These are phyloP conservation scores for Lepidium sativum DNA, from an alignment of 345 rosid genomes.

Conservation along the genomic window DNA sequence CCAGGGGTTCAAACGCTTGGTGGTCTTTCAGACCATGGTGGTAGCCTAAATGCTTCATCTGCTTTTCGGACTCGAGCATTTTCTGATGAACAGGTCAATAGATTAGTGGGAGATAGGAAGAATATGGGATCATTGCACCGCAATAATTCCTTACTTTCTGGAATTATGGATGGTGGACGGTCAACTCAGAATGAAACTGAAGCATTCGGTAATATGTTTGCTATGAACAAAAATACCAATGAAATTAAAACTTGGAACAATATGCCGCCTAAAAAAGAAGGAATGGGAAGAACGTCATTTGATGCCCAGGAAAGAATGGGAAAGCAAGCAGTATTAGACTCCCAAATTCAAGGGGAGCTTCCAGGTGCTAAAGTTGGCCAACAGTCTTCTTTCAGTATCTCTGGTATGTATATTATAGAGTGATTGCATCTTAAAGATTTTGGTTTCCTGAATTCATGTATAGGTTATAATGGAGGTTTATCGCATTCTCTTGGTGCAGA, in stretches of 20 bases:
- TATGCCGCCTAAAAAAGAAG: conserved; percentile 26
- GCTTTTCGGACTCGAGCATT: conserved; percentile 14
- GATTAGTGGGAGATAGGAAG: conserved; percentile 23
- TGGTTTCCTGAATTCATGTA: neutral
- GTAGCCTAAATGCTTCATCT: conserved; percentile 14
- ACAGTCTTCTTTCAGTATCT: conserved; percentile 26
- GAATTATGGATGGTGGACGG: conserved; percentile 26
- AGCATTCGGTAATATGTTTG: conserved; percentile 18
- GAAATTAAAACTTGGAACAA: conserved; percentile 27
- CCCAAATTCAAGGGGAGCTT: conserved; percentile 24
- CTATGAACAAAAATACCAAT: conserved; percentile 22
- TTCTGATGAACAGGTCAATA: conserved; percentile 19
- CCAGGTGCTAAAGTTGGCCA: conserved; percentile 25
- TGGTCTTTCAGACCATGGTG: conserved; percentile 29
- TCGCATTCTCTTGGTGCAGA: conserved; percentile 19
- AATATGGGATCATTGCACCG: conserved; percentile 26
- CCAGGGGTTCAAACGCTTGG: neutral
- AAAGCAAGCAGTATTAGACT: conserved; percentile 27
- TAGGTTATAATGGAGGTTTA: neutral
- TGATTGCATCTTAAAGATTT: neutral
- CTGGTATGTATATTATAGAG: conserved; percentile 24
- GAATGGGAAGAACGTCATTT: conserved; percentile 23
- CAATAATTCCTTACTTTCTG: conserved; percentile 28
- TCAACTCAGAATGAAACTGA: conserved; percentile 31
- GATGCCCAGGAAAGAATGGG: conserved; percentile 31